phyloP scores from a whole-genome alignment of 768 basidiomycete species.

The Naganishia antarctica region DNA sequence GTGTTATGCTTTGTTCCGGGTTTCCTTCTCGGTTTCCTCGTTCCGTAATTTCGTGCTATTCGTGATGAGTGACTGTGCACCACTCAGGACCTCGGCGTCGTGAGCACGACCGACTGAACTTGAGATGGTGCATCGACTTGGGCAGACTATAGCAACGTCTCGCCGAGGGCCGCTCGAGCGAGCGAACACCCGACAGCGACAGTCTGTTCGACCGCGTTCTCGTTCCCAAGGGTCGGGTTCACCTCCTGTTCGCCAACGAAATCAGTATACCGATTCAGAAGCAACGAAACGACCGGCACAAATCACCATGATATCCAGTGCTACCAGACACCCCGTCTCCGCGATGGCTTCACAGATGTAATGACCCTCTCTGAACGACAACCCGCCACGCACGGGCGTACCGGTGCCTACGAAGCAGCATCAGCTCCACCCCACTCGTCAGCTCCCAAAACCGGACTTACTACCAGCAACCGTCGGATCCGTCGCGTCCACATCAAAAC shows the following conservation, averaged over 20 bases:
- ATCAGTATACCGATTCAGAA: background rate
- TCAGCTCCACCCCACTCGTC: background rate
- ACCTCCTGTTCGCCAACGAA: constrained; percentile 62
- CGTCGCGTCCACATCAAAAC: constrained; percentile 91
- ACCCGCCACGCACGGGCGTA: constrained; percentile 76
- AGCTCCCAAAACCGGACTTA: constrained; percentile 31
- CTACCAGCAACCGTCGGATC: constrained; percentile 95
- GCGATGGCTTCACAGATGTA: constrained; percentile 90
- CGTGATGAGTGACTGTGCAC: no score
- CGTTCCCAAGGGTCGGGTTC: constrained; percentile 84
- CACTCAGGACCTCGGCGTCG: no score
- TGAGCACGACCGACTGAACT: no score
- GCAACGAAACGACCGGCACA: no score
- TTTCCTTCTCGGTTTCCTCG: no score
- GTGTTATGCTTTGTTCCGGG: no score
- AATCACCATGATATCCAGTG: constrained; percentile 88
- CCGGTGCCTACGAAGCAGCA: constrained; percentile 39
- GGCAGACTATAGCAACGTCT: constrained; percentile 46
- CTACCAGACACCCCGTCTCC: constrained; percentile 88
- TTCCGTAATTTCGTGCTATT: no score
- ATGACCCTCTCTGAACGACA: constrained; percentile 97
- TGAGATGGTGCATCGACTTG: no score
- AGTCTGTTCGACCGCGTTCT: constrained; percentile 71
- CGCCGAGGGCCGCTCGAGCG: constrained; percentile 48
- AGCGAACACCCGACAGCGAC: constrained; percentile 57